phyloP scores from a whole-genome alignment of 1,139 yeast genomes.

The Candida buenavistaensis region DNA sequence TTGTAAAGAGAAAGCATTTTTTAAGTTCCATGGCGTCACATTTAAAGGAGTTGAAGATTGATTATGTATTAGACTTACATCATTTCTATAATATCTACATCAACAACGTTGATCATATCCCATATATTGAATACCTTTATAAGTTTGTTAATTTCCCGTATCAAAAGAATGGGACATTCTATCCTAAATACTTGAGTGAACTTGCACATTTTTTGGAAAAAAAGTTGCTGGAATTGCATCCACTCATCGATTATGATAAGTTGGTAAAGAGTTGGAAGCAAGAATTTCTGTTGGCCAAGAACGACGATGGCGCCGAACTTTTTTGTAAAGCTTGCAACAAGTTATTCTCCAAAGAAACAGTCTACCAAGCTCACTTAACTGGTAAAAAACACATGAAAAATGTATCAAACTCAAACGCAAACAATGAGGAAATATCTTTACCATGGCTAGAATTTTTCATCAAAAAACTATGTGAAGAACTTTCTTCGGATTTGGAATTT shows the following conservation, averaged over 20 bases:
- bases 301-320: conserved; percentile 39
- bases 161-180: conserved; percentile 24
- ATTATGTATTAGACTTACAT: conserved; percentile 49
- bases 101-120: conserved; percentile 30
- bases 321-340: conserved; percentile 70
- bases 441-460: conserved; percentile 34
- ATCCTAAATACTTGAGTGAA: conserved; percentile 42
- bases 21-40: conserved; percentile 53
- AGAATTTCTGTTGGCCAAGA: conserved; percentile 29
- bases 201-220: conserved; percentile 46
- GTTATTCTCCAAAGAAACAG: conserved; percentile 62
- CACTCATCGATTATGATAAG: conserved; percentile 44
- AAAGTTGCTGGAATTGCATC: conserved; percentile 50
- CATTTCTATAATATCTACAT: conserved; percentile 52
- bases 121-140: conserved; percentile 55
- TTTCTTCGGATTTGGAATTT: conserved; percentile 38
- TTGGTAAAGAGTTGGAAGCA: conserved; percentile 31
- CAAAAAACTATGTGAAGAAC: conserved; percentile 27
- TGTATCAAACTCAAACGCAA: conserved; percentile 10
- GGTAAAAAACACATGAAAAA: conserved; percentile 79
- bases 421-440: neutral
- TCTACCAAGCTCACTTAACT: conserved; percentile 63
- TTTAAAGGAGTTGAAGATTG: conserved; percentile 25
- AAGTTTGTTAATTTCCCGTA: conserved; percentile 43
- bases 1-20: conserved; percentile 34